Conservation (phyloP, 2,329 filamentous ascomycete species). For the Aaosphaeria pasadenensis region DNA sequence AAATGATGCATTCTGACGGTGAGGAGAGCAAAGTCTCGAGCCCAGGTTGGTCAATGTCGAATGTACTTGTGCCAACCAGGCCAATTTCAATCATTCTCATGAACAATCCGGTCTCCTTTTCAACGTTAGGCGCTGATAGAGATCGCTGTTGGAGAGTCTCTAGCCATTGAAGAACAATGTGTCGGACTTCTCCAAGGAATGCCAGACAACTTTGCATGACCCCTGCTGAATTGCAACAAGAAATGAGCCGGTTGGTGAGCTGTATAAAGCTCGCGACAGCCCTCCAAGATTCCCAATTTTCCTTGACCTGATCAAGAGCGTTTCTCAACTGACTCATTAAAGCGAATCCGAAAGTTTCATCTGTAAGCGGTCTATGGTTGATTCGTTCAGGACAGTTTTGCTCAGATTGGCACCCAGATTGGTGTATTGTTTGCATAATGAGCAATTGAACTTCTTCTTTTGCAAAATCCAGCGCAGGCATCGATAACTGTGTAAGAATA, state of each 20-base stretch:
- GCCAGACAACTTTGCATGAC: constrained; percentile 24
- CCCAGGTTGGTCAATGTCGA: constrained; percentile 40
- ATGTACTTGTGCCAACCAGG: constrained; percentile 44
- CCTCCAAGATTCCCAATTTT: constrained; percentile 39
- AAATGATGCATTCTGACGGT: constrained; percentile 9
- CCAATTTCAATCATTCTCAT: constrained; percentile 39
- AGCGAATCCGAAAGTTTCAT: constrained; percentile 29
- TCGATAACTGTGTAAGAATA: constrained; percentile 50
- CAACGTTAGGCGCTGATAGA: constrained; percentile 15
- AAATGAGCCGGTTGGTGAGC: constrained; percentile 45
- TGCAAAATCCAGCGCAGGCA: constrained; percentile 48
- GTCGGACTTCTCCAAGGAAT: constrained; percentile 32
- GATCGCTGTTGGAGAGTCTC: constrained; percentile 27
- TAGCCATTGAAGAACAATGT: constrained; percentile 41
- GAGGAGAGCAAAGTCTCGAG: too few relatives aligned
- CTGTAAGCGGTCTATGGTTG: constrained; percentile 36
- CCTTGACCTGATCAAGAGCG: constrained; percentile 4
- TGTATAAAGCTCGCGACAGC: constrained; percentile 41
- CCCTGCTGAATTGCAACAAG: constrained; percentile 25
- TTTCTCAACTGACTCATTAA: constrained; percentile 15
- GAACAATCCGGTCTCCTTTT: constrained; percentile 28
- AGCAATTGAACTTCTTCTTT: constrained; percentile 48
- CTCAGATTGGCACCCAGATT: constrained; percentile 41
- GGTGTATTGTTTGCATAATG: constrained; percentile 49
- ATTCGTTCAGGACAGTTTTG: constrained; percentile 18